Percentiles rank a stretch among this genome's conserved stretches.
phyloP scores from a whole-genome alignment of 441 rosid genomes.

The Brassica hybrid region DNA sequence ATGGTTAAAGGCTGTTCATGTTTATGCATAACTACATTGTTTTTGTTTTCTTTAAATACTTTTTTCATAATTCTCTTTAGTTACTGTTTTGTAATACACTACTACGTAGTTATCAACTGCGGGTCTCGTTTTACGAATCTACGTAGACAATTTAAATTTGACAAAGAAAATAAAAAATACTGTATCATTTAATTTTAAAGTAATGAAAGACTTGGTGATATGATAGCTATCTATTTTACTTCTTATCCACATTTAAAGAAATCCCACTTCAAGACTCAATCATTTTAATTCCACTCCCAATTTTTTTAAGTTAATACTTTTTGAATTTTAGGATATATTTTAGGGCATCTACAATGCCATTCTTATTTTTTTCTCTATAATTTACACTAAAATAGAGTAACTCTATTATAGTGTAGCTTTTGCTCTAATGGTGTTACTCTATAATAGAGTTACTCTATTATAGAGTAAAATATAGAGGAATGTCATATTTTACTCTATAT shows the following conservation, averaged over 20 bases:
- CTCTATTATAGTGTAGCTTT: no score
- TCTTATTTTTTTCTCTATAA: no score
- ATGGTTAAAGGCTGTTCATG: no score
- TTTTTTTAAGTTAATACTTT: conserved; percentile 1
- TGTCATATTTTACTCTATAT: no score
- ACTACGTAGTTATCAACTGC: background rate
- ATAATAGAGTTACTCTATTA: no score
- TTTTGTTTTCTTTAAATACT: background rate
- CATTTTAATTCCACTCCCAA: conserved; percentile 39
- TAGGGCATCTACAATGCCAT: no score
- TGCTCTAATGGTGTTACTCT: no score
- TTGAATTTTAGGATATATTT: background rate
- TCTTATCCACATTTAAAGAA: conserved; percentile 55
- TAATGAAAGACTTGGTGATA: conserved; percentile 39
- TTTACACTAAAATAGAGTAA: no score
- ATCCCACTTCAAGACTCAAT: conserved; percentile 75
- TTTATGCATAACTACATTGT: background rate
- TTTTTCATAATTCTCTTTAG: background rate
- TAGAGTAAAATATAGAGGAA: no score
- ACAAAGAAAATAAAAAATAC: background rate
- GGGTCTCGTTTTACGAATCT: background rate
- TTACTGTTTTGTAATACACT: background rate
- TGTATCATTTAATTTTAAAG: conserved; percentile 5
- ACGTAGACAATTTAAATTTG: background rate
- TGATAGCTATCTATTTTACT: conserved; percentile 39